These are phyloP conservation scores for Gynochthodes officinalis DNA, from an alignment of 257 asterid species.

Conservation along the genomic window DNA sequence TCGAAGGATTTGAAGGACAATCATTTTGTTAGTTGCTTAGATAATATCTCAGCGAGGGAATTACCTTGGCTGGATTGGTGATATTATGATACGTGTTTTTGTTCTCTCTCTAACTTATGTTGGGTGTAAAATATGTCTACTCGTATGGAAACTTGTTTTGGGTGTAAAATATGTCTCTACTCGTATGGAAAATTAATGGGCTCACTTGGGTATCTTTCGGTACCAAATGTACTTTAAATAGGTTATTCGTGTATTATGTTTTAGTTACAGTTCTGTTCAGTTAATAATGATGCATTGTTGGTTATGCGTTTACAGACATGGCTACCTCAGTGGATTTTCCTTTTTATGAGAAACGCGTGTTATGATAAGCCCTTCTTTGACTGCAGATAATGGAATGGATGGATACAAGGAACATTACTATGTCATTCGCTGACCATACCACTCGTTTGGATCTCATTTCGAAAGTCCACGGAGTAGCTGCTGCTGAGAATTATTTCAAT, in stretches of 20 bases:
- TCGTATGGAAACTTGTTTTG: too few species aligned
- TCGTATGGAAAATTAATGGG: too few species aligned
- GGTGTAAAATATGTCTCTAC: too few species aligned
- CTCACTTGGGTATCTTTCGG: too few species aligned
- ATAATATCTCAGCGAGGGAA: background rate
- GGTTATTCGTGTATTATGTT: background rate
- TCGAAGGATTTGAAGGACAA: too few species aligned
- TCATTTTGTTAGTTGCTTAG: too few species aligned
- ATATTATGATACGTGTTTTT: background rate
- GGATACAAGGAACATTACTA: constrained; percentile 49
- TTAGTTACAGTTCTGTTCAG: background rate
- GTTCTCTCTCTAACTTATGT: too few species aligned
- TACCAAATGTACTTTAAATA: background rate
- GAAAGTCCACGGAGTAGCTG: constrained; percentile 58
- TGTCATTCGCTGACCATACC: constrained; percentile 39
- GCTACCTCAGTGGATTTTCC: background rate
- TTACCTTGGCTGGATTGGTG: background rate
- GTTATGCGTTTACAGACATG: background rate
- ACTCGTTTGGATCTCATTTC: constrained; percentile 56
- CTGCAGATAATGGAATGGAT: constrained; percentile 83
- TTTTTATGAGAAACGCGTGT: background rate
- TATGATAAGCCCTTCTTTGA: background rate
- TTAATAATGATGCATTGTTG: background rate
- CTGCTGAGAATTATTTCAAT: constrained; percentile 66
- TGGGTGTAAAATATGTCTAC: too few species aligned